These are phyloP conservation scores for Begonia peltatifolia DNA, from an alignment of 306 rosid species.

Conservation along the genomic window DNA sequence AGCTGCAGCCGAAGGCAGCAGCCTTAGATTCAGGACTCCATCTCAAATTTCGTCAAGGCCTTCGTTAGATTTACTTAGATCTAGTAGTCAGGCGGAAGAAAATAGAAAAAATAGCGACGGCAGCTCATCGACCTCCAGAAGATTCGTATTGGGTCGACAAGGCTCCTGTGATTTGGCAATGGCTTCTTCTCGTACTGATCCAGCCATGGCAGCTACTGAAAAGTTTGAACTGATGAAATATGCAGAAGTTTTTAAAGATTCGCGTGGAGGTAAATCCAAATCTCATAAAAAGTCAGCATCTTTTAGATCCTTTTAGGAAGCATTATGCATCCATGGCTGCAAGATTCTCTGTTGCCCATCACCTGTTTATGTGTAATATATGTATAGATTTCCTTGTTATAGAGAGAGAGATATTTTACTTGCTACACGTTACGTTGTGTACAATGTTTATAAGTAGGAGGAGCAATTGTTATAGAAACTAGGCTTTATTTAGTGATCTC, in stretches of 20 bases:
- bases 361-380: slow-evolving; percentile 1
- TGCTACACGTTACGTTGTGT: no score
- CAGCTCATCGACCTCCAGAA: slow-evolving; percentile 25
- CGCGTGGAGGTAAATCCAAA: slow-evolving; percentile 12
- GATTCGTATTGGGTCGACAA: slow-evolving; percentile 13
- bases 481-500: neutral
- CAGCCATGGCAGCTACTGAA: slow-evolving; percentile 23
- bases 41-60: slow-evolving; percentile 14
- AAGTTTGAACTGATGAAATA: slow-evolving; percentile 52
- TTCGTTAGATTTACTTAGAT: slow-evolving; percentile 26
- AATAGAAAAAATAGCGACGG: slow-evolving; percentile 10
- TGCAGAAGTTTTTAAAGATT: slow-evolving; percentile 54
- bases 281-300: slow-evolving; percentile 31
- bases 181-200: slow-evolving; percentile 16
- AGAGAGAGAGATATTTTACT: no score
- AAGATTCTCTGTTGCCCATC: slow-evolving; percentile 1
- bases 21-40: slow-evolving; percentile 20
- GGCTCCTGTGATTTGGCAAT: slow-evolving; percentile 14
- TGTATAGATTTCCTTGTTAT: no score
- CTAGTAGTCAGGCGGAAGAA: slow-evolving; percentile 25
- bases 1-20: slow-evolving; percentile 16
- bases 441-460: no score
- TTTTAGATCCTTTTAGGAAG: slow-evolving; percentile 22
- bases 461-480: neutral
- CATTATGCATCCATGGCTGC: no score